phyloP scores from a whole-genome alignment of 805 yeast species.

The Zygoascus bituminiphila region DNA sequence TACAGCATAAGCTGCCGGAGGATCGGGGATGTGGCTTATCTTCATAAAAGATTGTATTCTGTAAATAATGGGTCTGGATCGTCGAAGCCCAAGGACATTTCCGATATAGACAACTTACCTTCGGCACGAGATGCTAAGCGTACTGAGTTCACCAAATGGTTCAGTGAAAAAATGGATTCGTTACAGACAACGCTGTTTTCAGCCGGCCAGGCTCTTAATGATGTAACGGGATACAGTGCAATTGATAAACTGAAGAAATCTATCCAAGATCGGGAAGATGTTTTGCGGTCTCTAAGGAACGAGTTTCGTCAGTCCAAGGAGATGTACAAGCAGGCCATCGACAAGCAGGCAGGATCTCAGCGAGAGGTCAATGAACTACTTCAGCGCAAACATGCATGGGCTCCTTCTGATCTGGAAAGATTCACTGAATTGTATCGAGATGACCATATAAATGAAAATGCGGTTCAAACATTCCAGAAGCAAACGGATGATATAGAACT shows the following conservation, averaged over 20 bases:
- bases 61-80: too few species aligned
- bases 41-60: too few species aligned
- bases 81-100: too few species aligned
- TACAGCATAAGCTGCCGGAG: too few species aligned
- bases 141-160: slow-evolving; percentile 20
- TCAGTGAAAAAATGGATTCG: slow-evolving; percentile 25
- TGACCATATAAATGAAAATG: slow-evolving; percentile 65
- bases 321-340: slow-evolving; percentile 52
- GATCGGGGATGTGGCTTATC: too few species aligned
- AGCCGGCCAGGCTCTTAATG: slow-evolving; percentile 58
- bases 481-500: slow-evolving; percentile 48
- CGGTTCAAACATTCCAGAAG: slow-evolving; percentile 44
- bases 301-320: slow-evolving; percentile 43
- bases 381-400: slow-evolving; percentile 81
- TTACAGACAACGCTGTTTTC: slow-evolving; percentile 29
- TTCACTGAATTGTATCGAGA: slow-evolving; percentile 75
- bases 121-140: slow-evolving; percentile 23
- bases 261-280: slow-evolving; percentile 48
- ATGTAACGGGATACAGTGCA: slow-evolving; percentile 81
- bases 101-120: slow-evolving; percentile 16
- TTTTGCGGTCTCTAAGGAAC: slow-evolving; percentile 41
- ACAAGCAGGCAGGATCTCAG: slow-evolving; percentile 60
- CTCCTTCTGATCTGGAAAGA: slow-evolving; percentile 64
- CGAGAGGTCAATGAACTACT: slow-evolving; percentile 78
- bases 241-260: slow-evolving; percentile 62